phyloP scores from a whole-genome alignment of 169 alveolate species.

The Amoebophrya sp. region DNA sequence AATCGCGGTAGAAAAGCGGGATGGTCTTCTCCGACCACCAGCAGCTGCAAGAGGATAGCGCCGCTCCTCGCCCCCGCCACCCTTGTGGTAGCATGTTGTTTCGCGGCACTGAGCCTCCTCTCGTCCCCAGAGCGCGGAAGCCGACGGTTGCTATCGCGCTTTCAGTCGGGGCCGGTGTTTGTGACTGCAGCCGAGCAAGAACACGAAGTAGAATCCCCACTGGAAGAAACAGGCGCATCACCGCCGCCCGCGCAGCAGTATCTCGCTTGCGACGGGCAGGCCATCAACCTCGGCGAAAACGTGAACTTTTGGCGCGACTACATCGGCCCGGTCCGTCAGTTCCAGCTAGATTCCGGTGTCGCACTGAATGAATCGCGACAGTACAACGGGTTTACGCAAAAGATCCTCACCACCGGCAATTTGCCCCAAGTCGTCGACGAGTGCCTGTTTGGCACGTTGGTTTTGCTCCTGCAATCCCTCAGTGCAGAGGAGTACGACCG shows the following conservation, averaged over 20 bases:
- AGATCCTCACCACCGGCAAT: neutral
- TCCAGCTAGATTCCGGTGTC: neutral
- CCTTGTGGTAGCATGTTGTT: too few species aligned
- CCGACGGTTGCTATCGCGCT: too few species aligned
- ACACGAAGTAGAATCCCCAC: too few species aligned
- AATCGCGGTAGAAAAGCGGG: too few species aligned
- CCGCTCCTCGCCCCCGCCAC: too few species aligned
- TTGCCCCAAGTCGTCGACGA: neutral
- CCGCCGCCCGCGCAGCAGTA: neutral
- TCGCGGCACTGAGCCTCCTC: too few species aligned
- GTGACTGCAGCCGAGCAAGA: too few species aligned
- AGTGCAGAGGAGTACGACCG: neutral
- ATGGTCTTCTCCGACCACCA: too few species aligned
- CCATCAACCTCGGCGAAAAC: neutral
- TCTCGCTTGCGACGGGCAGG: neutral
- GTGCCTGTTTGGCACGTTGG: neutral
- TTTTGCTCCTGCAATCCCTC: neutral
- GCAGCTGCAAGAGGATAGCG: too few species aligned
- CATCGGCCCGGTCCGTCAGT: neutral
- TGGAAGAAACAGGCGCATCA: neutral
- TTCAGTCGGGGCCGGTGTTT: too few species aligned
- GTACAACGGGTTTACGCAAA: neutral
- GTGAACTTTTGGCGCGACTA: neutral
- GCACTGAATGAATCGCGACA: neutral
- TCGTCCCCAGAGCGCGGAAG: too few species aligned